Evolutionary conservation across 2,329 filamentous ascomycete species (phyloP).

Genomic region (Colletotrichum tanaceti): DNA sequence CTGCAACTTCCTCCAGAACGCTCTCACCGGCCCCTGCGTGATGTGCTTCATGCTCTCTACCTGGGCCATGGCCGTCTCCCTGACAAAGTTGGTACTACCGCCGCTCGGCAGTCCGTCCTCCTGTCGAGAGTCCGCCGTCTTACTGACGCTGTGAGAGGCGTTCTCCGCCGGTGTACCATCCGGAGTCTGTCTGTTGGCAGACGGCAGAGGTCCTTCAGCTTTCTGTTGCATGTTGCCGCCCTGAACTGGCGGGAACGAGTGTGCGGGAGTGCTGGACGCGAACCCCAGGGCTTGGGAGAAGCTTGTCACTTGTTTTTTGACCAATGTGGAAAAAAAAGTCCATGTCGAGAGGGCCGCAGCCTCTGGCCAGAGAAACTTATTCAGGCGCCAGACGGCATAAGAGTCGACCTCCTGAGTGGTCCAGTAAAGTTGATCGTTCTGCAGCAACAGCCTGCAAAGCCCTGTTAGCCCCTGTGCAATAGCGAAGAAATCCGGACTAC

Average conservation of each 20-base stretch:
- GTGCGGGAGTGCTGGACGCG: conserved; percentile 41
- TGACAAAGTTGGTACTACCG: conserved; percentile 41
- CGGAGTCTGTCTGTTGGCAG: conserved; percentile 36
- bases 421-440: conserved; percentile 61
- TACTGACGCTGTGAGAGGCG: conserved; percentile 31
- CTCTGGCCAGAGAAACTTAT: conserved; percentile 65
- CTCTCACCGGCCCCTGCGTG: conserved; percentile 35
- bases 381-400: conserved; percentile 56
- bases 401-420: conserved; percentile 62
- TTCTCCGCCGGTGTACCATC: conserved; percentile 37
- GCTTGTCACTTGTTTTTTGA: conserved; percentile 57
- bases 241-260: background rate
- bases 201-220: conserved; percentile 27
- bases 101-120: conserved; percentile 30
- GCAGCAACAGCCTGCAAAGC: conserved; percentile 59
- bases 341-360: conserved; percentile 63
- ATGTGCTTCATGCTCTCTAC: conserved; percentile 40
- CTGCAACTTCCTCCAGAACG: conserved; percentile 38
- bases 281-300: conserved; percentile 61
- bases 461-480: conserved; percentile 42
- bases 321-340: conserved; percentile 62
- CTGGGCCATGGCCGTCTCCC: conserved; percentile 39
- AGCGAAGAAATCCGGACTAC: conserved; percentile 40
- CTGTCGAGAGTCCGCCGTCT: conserved; percentile 25
- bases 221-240: conserved; percentile 25